These are phyloP conservation scores for Arabis hirsuta DNA, from an alignment of 345 rosid species.

Conservation along the genomic window DNA sequence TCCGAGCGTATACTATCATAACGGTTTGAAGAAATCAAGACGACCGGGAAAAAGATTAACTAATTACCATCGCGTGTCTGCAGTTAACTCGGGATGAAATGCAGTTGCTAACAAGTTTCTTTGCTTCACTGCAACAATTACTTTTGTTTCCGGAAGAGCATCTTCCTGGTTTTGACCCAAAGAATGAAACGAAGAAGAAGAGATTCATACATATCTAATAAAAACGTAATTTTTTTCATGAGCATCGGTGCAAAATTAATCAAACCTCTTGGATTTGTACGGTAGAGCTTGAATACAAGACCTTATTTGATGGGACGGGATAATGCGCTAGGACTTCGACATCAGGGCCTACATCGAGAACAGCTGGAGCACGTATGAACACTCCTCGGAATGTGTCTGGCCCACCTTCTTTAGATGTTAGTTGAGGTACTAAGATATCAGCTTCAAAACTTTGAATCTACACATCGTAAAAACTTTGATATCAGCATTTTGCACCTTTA, in stretches of 20 bases:
- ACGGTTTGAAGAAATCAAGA: slow-evolving; percentile 9
- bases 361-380: slow-evolving; percentile 96
- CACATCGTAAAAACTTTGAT: not conserved
- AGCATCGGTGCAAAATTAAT: slow-evolving; percentile 4
- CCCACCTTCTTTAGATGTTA: slow-evolving; percentile 85
- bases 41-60: not conserved
- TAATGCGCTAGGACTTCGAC: slow-evolving; percentile 88
- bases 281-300: slow-evolving; percentile 72
- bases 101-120: slow-evolving; percentile 86
- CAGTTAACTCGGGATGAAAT: slow-evolving; percentile 95
- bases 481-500: not conserved
- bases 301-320: slow-evolving; percentile 67
- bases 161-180: slow-evolving; percentile 55
- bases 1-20: not conserved
- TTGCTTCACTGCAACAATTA: slow-evolving; percentile 85
- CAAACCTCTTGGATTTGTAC: slow-evolving; percentile 85
- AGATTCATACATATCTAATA: not conserved
- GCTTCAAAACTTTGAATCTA: slow-evolving; percentile 98
- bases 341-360: slow-evolving; percentile 77
- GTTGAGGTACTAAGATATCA: slow-evolving; percentile 70
- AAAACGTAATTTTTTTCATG: slow-evolving; percentile 12
- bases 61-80: slow-evolving; percentile 85
- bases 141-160: slow-evolving; percentile 65
- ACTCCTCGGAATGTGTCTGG: slow-evolving; percentile 84
- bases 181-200: slow-evolving; percentile 12